A percentile compares a stretch with the other conserved stretches of the same genome.
These are phyloP conservation scores for Pholiota adiposa DNA, from an alignment of 1,284 basidiomycete genomes.

Conservation along the genomic window DNA sequence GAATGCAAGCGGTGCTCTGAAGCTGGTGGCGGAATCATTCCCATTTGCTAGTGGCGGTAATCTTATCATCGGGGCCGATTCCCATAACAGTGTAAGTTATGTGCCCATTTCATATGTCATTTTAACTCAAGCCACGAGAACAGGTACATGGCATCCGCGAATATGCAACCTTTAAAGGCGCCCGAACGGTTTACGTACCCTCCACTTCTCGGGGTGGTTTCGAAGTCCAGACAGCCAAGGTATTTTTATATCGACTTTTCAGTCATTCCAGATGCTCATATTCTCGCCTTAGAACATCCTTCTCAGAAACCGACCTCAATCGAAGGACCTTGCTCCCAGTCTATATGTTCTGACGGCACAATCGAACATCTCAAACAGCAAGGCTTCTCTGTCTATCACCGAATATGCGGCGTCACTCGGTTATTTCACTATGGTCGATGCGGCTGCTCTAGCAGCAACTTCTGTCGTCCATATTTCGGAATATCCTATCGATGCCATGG, in stretches of 20 bases:
- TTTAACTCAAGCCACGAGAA: conserved; percentile 8
- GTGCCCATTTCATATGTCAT: conserved; percentile 1
- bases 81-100: conserved; percentile 71
- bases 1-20: conserved; percentile 79
- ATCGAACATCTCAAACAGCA: conserved; percentile 79
- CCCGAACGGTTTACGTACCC: conserved; percentile 66
- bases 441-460: conserved; percentile 78
- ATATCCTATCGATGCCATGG: conserved; percentile 78
- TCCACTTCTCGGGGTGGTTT: conserved; percentile 67
- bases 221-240: conserved; percentile 60
- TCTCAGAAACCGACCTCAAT: conserved; percentile 46
- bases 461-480: conserved; percentile 67
- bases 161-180: conserved; percentile 60
- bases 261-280: conserved; percentile 1
- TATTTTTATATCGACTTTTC: conserved; percentile 27
- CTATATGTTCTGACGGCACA: conserved; percentile 79
- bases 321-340: conserved; percentile 47
- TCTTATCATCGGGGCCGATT: conserved; percentile 72
- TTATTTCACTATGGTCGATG: conserved; percentile 76
- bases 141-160: conserved; percentile 78
- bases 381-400: conserved; percentile 58
- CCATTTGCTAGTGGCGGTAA: conserved; percentile 61
- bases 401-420: conserved; percentile 68
- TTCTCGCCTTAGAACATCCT: conserved; percentile 45
- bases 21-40: conserved; percentile 81